These are phyloP conservation scores for Polygonum maritimum DNA, from an alignment of 148 eudicot genomes.

Conservation along the genomic window DNA sequence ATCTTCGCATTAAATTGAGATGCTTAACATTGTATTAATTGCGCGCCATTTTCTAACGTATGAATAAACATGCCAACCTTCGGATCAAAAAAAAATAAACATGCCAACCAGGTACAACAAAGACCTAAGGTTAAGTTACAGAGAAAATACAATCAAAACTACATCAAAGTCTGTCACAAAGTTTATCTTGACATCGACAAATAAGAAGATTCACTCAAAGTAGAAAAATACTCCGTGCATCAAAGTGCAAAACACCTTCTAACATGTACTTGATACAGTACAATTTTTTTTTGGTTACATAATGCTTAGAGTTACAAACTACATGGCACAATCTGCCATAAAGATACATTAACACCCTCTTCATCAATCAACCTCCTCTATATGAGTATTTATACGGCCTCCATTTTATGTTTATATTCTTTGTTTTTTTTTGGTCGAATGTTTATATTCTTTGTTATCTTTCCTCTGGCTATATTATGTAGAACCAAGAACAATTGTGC, in stretches of 20 bases:
- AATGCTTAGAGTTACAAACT: neutral
- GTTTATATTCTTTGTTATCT: too few relatives aligned
- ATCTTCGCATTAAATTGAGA: neutral
- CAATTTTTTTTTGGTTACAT: neutral
- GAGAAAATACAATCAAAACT: neutral
- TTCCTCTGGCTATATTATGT: neutral
- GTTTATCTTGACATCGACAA: neutral
- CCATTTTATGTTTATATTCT: too few relatives aligned
- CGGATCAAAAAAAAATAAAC: too few relatives aligned
- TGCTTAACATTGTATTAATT: neutral
- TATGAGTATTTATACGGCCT: neutral
- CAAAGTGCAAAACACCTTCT: neutral
- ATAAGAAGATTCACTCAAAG: neutral
- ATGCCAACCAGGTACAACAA: neutral
- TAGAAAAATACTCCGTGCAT: neutral
- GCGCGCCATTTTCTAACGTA: neutral
- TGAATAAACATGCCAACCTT: neutral
- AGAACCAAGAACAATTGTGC: neutral
- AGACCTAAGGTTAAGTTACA: neutral
- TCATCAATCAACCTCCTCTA: neutral
- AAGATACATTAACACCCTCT: neutral
- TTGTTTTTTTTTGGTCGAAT: neutral
- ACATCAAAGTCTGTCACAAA: neutral
- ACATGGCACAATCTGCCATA: neutral
- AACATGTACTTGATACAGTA: neutral